phyloP scores from a whole-genome alignment of 148 eudicot species.

The Pharnaceum exiguum region DNA sequence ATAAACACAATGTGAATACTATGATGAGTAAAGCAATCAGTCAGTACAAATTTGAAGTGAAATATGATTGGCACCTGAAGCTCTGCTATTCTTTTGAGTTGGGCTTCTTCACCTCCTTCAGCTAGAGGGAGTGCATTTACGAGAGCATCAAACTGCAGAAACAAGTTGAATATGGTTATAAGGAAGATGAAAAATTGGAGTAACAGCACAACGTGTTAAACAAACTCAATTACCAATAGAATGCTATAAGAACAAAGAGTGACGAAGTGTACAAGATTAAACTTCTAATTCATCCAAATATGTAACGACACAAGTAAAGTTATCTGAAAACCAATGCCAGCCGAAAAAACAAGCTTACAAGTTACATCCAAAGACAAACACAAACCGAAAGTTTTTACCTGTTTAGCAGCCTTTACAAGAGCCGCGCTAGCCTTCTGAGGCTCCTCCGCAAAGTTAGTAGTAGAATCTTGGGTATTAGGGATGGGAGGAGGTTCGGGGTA shows the following conservation, averaged over 20 bases:
- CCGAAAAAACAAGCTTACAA: not conserved
- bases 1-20: not conserved
- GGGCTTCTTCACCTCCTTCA: constrained; percentile 98
- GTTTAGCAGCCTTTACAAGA: constrained; percentile 90
- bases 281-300: too few relatives aligned
- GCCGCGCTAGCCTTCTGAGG: constrained; percentile 68
- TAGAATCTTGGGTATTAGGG: constrained; percentile 39
- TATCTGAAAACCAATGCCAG: too few relatives aligned
- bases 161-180: not conserved
- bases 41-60: too few relatives aligned
- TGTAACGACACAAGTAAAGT: too few relatives aligned
- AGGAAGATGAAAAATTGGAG: not conserved
- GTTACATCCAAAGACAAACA: not conserved
- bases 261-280: too few relatives aligned
- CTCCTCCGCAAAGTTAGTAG: constrained; percentile 45
- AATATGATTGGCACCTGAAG: too few relatives aligned
- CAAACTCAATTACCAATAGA: too few relatives aligned
- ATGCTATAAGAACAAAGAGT: too few relatives aligned
- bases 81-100: constrained; percentile 82
- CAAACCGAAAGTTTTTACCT: constrained; percentile 33
- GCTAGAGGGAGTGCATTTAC: constrained; percentile 89
- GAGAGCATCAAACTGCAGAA: constrained; percentile 85
- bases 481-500: constrained; percentile 71
- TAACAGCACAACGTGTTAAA: too few relatives aligned
- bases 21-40: not conserved